These are phyloP conservation scores for Leptodermis oblonga DNA, from an alignment of 257 asterid species.

Conservation along the genomic window DNA sequence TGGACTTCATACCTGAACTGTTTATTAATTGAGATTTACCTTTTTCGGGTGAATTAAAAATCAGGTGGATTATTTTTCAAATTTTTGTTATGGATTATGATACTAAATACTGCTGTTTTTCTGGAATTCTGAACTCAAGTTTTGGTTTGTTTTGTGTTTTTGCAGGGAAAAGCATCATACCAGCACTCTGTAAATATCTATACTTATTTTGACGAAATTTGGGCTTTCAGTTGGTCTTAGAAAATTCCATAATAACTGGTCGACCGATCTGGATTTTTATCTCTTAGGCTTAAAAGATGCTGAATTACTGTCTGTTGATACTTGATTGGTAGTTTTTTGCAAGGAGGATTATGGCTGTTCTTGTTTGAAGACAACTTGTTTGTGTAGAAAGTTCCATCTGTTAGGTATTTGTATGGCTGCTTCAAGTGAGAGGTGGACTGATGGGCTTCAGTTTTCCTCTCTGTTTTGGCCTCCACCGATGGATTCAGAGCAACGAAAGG, in stretches of 20 bases:
- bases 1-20: background rate
- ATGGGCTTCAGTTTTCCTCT: constrained; percentile 83
- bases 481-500: constrained; percentile 85
- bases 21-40: background rate
- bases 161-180: constrained; percentile 8
- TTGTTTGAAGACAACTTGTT: constrained; percentile 33
- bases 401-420: constrained; percentile 50
- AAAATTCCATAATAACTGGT: background rate
- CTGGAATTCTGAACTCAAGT: background rate
- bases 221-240: constrained; percentile 9
- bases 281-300: constrained; percentile 37
- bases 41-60: background rate
- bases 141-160: background rate
- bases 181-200: background rate
- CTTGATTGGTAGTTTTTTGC: constrained; percentile 45
- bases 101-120: background rate
- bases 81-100: background rate
- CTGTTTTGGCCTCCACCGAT: constrained; percentile 94
- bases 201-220: background rate
- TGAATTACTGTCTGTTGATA: constrained; percentile 53
- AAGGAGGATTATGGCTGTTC: constrained; percentile 35
- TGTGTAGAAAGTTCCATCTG: constrained; percentile 26
- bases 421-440: constrained; percentile 83
- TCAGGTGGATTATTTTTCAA: background rate
- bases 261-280: constrained; percentile 25